A percentile compares a stretch with the other conserved stretches of the same genome.
Evolutionary conservation across 352 stramenopile species (phyloP).

Genomic region (Phytopythium ostracodes): DNA sequence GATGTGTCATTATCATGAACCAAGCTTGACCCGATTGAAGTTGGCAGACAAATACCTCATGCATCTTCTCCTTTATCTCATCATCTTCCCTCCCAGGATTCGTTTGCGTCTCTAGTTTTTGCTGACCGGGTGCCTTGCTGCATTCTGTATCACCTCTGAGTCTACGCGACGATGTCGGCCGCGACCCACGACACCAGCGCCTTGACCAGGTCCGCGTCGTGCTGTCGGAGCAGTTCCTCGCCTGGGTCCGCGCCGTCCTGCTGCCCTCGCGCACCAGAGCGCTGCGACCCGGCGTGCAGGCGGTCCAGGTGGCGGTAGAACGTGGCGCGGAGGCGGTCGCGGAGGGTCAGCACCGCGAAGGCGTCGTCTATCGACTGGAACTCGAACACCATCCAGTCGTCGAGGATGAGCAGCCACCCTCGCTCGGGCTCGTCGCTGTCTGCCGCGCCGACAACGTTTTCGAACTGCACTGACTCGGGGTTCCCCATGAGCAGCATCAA

Average conservation of each 20-base stretch:
- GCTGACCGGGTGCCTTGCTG: not conserved
- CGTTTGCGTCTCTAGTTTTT: too few relatives aligned
- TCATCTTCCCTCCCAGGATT: too few relatives aligned
- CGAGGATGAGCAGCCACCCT: slow-evolving; percentile 54
- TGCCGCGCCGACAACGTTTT: slow-evolving; percentile 18
- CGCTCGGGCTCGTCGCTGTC: slow-evolving; percentile 6
- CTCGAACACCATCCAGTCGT: slow-evolving; percentile 78
- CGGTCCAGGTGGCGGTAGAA: slow-evolving; percentile 70
- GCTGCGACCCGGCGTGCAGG: slow-evolving; percentile 33
- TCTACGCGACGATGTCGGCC: not conserved
- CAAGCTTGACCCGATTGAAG: slow-evolving; percentile 8
- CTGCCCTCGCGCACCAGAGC: slow-evolving; percentile 5
- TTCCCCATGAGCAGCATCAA: slow-evolving; percentile 63
- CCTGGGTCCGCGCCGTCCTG: not conserved
- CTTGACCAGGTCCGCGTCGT: slow-evolving; percentile 52
- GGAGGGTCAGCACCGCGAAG: slow-evolving; percentile 40
- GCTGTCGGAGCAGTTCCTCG: slow-evolving; percentile 25
- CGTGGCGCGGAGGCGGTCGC: slow-evolving; percentile 47
- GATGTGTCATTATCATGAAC: not conserved
- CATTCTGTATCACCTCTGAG: not conserved
- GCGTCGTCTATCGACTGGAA: slow-evolving; percentile 39
- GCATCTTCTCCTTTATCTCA: not conserved
- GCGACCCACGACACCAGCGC: slow-evolving; percentile 49
- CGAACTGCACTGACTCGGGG: slow-evolving; percentile 25
- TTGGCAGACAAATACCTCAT: not conserved